Conservation (phyloP, 352 stramenopile species). For the Phytopythium oedochilum region DNA sequence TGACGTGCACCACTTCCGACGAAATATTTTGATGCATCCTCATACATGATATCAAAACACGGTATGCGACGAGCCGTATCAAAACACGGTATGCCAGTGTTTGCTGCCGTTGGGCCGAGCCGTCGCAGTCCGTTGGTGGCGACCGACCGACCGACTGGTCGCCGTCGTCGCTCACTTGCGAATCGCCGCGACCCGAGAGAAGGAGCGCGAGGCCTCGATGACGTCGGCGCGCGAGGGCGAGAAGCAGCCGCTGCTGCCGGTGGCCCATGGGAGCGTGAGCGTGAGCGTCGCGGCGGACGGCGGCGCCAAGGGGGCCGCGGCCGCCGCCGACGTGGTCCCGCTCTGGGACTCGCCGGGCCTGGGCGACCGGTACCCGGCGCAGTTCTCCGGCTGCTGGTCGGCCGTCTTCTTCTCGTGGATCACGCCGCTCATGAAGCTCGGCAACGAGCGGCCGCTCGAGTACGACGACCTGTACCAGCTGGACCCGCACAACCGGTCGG, state of each 20-base stretch:
- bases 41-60: too few species aligned
- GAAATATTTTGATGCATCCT: too few species aligned
- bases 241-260: constrained; percentile 20
- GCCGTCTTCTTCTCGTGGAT: constrained; percentile 87
- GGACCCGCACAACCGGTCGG: constrained; percentile 64
- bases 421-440: constrained; percentile 81
- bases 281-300: constrained; percentile 2
- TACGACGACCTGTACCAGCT: constrained; percentile 83
- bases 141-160: too few species aligned
- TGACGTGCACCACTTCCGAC: too few species aligned
- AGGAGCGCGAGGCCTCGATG: not conserved
- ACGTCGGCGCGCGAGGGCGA: constrained; percentile 14
- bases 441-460: constrained; percentile 74
- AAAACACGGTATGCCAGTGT: too few species aligned
- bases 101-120: too few species aligned
- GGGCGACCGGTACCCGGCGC: constrained; percentile 58
- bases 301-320: constrained; percentile 1
- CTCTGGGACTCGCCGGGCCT: constrained; percentile 25
- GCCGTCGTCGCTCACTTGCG: not conserved
- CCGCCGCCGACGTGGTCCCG: constrained; percentile 1
- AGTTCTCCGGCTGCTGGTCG: constrained; percentile 43
- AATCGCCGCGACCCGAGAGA: not conserved
- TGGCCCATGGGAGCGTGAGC: not conserved
- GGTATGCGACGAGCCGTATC: too few species aligned
- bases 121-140: too few species aligned